A percentile compares a stretch with the other conserved stretches of the same genome.
Conservation (phyloP, 2,329 filamentous ascomycete species). For the Mycosphaerella arachidis region DNA sequence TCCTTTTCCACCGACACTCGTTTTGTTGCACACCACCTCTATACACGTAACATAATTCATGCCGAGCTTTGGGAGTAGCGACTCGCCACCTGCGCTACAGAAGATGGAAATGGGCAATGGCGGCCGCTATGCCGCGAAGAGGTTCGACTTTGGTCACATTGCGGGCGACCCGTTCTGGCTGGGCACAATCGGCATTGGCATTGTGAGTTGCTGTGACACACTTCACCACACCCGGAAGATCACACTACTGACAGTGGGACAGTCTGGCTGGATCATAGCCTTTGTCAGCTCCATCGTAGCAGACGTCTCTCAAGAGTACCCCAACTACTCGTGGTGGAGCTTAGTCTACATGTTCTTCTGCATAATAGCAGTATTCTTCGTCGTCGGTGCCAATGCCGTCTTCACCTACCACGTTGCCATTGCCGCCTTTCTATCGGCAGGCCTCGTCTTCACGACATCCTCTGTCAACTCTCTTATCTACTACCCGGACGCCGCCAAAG, state of each 20-base stretch:
- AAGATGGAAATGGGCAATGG: slow-evolving; percentile 31
- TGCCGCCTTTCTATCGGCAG: slow-evolving; percentile 78
- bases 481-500: slow-evolving; percentile 60
- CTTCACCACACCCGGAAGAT: background rate
- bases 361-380: slow-evolving; percentile 73
- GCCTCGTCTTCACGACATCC: slow-evolving; percentile 78
- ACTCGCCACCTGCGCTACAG: slow-evolving; percentile 24
- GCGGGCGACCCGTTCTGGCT: slow-evolving; percentile 94
- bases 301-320: slow-evolving; percentile 56
- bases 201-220: slow-evolving; percentile 57
- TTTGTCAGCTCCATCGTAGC: slow-evolving; percentile 83
- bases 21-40: slow-evolving; percentile 11
- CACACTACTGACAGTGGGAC: slow-evolving; percentile 10
- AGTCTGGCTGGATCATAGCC: slow-evolving; percentile 94
- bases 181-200: slow-evolving; percentile 84
- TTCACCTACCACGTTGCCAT: slow-evolving; percentile 90
- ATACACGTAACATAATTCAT: slow-evolving; percentile 18
- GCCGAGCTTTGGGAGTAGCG: slow-evolving; percentile 25
- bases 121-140: slow-evolving; percentile 37
- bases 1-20: slow-evolving; percentile 18
- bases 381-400: slow-evolving; percentile 77
- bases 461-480: slow-evolving; percentile 85
- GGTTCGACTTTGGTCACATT: slow-evolving; percentile 79
- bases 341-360: slow-evolving; percentile 79
- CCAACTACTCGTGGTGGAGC: slow-evolving; percentile 90